Percentiles rank a stretch among this genome's conserved stretches.
These are phyloP conservation scores for Glycine tomentella DNA, from an alignment of 306 rosid species.

Conservation along the genomic window DNA sequence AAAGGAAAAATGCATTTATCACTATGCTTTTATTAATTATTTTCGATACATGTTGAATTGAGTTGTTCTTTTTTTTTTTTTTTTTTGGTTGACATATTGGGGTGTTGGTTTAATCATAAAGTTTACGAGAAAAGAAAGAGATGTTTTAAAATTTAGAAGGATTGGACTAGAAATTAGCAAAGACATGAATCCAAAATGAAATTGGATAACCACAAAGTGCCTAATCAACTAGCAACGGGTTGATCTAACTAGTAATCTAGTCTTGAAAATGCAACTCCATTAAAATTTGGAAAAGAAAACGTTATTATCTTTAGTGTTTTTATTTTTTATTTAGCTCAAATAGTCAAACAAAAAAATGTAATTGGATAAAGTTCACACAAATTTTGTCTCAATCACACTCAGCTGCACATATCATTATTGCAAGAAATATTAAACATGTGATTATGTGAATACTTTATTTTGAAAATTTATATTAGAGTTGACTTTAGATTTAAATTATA, in stretches of 20 bases:
- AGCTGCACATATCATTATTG: constrained; percentile 17
- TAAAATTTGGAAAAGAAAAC: not conserved
- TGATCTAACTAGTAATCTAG: not conserved
- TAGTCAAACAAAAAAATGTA: constrained; percentile 14
- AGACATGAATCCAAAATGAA: not conserved
- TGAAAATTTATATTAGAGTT: constrained; percentile 29
- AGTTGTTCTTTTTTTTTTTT: not conserved
- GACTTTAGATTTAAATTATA: constrained; percentile 36
- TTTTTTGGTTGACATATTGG: not conserved
- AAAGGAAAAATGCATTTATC: constrained; percentile 25
- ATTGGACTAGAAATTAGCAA: not conserved
- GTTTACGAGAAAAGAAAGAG: not conserved
- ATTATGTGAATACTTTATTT: not conserved
- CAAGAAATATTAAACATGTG: constrained; percentile 36
- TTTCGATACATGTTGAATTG: not conserved
- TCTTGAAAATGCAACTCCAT: not conserved
- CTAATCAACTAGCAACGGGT: not conserved
- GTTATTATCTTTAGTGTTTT: not conserved
- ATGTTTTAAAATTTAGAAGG: not conserved
- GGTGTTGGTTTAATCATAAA: not conserved
- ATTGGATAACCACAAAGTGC: not conserved
- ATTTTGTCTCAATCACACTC: constrained; percentile 24
- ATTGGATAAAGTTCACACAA: not conserved
- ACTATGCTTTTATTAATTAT: not conserved
- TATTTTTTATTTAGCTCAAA: not conserved